Conservation (phyloP, 2,329 filamentous ascomycete species). For the Rutstroemia sp. region DNA sequence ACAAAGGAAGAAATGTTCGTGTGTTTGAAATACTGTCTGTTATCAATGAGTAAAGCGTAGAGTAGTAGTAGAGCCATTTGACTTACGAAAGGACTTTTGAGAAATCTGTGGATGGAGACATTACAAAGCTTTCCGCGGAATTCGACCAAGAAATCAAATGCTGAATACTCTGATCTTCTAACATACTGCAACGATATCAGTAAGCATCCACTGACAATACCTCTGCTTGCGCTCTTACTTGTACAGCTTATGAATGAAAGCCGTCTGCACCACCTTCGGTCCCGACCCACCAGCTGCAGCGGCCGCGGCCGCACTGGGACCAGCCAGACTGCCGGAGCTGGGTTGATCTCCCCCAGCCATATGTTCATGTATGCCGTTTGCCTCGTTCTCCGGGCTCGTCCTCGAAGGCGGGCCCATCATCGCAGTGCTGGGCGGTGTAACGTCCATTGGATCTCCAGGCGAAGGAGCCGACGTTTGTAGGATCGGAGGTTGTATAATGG, state of each 20-base stretch:
- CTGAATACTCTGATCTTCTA: slow-evolving; percentile 87
- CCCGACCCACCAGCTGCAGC: slow-evolving; percentile 68
- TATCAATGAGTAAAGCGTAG: slow-evolving; percentile 13
- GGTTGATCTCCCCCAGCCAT: slow-evolving; percentile 29
- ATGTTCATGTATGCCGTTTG: slow-evolving; percentile 29
- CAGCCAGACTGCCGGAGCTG: slow-evolving; percentile 29
- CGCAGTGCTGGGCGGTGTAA: slow-evolving; percentile 43
- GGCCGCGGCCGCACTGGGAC: slow-evolving; percentile 33
- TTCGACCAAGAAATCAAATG: slow-evolving; percentile 95
- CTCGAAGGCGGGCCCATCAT: slow-evolving; percentile 30
- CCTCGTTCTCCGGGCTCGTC: slow-evolving; percentile 28
- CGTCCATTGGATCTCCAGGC: slow-evolving; percentile 54
- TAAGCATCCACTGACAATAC: neutral
- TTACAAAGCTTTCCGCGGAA: slow-evolving; percentile 94
- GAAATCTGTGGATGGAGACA: slow-evolving; percentile 96
- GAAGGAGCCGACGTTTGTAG: slow-evolving; percentile 53
- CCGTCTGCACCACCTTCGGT: slow-evolving; percentile 95
- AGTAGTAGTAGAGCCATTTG: slow-evolving; percentile 6
- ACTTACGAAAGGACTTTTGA: slow-evolving; percentile 95
- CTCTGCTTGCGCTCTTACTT: slow-evolving; percentile 54
- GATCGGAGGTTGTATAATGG: slow-evolving; percentile 48
- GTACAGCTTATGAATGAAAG: slow-evolving; percentile 98
- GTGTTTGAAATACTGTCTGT: slow-evolving; percentile 96
- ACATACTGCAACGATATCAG: slow-evolving; percentile 59
- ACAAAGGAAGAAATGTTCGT: slow-evolving; percentile 99